Evolutionary conservation across 2,329 filamentous ascomycete species (phyloP).

Genomic region (Cryphonectria carpinicola): DNA sequence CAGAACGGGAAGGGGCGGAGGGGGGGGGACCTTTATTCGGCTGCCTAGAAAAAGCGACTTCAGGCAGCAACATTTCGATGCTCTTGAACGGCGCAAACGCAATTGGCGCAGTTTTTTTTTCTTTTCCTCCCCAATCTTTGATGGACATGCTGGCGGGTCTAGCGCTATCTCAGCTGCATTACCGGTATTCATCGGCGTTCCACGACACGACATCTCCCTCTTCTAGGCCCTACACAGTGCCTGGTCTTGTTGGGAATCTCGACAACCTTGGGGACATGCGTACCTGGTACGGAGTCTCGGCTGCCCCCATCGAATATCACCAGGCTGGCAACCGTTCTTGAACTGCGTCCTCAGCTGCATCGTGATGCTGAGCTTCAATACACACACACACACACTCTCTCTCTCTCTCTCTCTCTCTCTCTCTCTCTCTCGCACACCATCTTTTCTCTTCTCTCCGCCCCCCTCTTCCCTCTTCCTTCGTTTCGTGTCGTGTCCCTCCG

Average conservation of each 20-base stretch:
- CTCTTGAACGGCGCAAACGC: not conserved
- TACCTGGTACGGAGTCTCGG: not conserved
- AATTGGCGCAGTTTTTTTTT: not conserved
- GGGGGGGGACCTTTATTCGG: constrained; percentile 7
- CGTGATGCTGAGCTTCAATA: not conserved
- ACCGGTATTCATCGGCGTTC: not conserved
- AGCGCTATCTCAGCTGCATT: not conserved
- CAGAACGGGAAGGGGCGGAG: not conserved
- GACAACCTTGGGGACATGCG: not conserved
- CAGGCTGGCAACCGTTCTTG: constrained; percentile 1
- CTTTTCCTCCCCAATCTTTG: not conserved
- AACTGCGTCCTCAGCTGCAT: not conserved
- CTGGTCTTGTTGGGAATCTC: not conserved
- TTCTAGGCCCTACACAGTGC: not conserved
- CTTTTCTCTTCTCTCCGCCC: not conserved
- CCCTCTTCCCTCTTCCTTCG: not conserved
- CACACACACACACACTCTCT: not conserved
- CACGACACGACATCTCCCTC: not conserved
- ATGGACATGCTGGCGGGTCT: not conserved
- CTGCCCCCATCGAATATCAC: not conserved
- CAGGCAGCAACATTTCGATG: constrained; percentile 22
- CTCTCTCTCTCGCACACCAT: not conserved
- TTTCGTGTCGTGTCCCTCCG: not conserved
- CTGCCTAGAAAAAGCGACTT: constrained; percentile 16
- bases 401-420: no score